A percentile compares a stretch with the other conserved stretches of the same genome.
These are phyloP conservation scores for Cyclocybe cylindracea DNA, from an alignment of 768 basidiomycete species.

Conservation along the genomic window DNA sequence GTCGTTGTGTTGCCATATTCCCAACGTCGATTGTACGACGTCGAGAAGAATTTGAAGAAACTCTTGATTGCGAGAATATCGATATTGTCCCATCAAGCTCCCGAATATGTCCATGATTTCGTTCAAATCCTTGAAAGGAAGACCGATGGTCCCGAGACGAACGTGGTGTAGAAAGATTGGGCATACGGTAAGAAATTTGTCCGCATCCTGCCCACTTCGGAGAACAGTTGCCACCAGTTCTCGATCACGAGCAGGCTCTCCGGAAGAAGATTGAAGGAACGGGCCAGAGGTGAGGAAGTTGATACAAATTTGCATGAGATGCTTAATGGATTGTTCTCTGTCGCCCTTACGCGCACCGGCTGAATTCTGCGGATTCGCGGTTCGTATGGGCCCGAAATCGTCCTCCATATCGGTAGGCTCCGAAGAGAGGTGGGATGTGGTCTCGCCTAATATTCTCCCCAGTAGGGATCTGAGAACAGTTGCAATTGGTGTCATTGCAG, in stretches of 20 bases:
- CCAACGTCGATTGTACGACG: conserved; percentile 64
- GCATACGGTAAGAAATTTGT: conserved; percentile 61
- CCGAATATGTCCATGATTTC: conserved; percentile 55
- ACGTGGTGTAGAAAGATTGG: conserved; percentile 57
- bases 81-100: conserved; percentile 52
- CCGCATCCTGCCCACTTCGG: conserved; percentile 38
- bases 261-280: conserved; percentile 57
- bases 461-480: conserved; percentile 43
- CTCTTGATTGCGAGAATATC: conserved; percentile 51
- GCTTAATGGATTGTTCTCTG: conserved; percentile 28
- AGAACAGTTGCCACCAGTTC: conserved; percentile 56
- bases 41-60: conserved; percentile 57
- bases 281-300: conserved; percentile 65
- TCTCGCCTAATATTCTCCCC: conserved; percentile 31
- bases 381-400: conserved; percentile 57
- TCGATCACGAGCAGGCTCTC: conserved; percentile 62
- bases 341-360: conserved; percentile 25
- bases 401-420: conserved; percentile 38
- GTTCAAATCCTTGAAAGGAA: conserved; percentile 53
- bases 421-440: conserved; percentile 16
- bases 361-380: conserved; percentile 31
- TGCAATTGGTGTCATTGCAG: conserved; percentile 31
- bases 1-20: conserved; percentile 51
- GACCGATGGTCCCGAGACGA: conserved; percentile 51
- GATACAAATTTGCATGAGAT: conserved; percentile 53